Evolutionary conservation across 768 basidiomycete genomes (phyloP).

Genomic region (Mycena rosella): DNA sequence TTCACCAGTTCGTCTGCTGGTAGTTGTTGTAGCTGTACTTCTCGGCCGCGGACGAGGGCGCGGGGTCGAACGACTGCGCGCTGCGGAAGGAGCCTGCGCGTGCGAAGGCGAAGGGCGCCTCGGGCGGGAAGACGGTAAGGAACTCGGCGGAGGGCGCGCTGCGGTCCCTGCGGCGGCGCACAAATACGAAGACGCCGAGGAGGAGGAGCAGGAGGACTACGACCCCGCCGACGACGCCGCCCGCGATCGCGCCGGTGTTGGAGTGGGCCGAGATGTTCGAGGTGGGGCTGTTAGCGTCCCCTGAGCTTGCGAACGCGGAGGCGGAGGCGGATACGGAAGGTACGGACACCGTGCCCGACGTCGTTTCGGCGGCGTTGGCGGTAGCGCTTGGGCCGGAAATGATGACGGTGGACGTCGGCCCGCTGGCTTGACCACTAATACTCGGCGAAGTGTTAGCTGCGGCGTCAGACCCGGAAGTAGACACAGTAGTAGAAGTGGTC

Average conservation of each 20-base stretch:
- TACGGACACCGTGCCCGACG: neutral
- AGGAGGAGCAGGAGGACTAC: slow-evolving; percentile 52
- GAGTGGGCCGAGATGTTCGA: slow-evolving; percentile 17
- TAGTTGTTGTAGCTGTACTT: slow-evolving; percentile 19
- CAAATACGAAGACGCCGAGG: slow-evolving; percentile 52
- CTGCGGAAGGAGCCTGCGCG: slow-evolving; percentile 6
- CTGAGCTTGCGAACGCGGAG: neutral
- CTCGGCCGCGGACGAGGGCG: slow-evolving; percentile 15
- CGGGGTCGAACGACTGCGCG: neutral
- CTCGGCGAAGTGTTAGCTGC: no score
- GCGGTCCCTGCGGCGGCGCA: slow-evolving; percentile 57
- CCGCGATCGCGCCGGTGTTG: slow-evolving; percentile 64
- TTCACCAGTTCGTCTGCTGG: neutral
- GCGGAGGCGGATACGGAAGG: slow-evolving; percentile 1
- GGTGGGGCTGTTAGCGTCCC: neutral
- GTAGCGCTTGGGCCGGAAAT: neutral
- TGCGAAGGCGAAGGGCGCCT: slow-evolving; percentile 26
- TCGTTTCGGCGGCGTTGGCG: neutral
- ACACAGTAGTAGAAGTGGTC: no score
- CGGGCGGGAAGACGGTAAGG: slow-evolving; percentile 45
- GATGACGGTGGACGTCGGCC: neutral
- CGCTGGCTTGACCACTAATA: no score
- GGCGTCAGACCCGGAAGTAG: no score
- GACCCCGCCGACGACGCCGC: slow-evolving; percentile 65
- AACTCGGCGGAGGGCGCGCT: slow-evolving; percentile 75